Base-by-base conservation (phyloP, 495 filamentous ascomycete species). In the Aspergillus leporis region DNA sequence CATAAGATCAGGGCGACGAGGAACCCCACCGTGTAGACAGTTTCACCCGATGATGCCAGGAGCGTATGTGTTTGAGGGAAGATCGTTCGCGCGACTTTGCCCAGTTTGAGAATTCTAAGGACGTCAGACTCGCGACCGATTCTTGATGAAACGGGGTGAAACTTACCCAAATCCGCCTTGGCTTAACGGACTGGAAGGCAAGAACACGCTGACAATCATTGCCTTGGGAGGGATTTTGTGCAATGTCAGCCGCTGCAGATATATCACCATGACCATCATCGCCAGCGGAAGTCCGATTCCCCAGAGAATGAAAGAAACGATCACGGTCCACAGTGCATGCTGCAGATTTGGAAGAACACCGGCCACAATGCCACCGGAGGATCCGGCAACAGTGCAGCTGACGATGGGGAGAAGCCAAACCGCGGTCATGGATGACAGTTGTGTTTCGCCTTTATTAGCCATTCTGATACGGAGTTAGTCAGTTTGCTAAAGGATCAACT, bases 341-440 rank as follows among this genome's bases (percentile, higher is more conserved):
- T 82, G 68, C 4, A 71, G 66, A 46, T 85, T 75, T 1, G 78
- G 75, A 0, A 89, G 70, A 1, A 78, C 69, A 13, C 67, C 75
- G 0, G 85, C 83, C 0, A 88, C 83, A 25, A 85, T 65, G 18
- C 70, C 78, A 0, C 84, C 85, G 1, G 83, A 77, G 4, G 82
- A 78, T 0, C 84, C 74, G 0, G 85, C 80, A n/a, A 88, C 83
- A 16, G 87, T 78, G 12, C 78, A 67, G 8, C 76, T 67, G 31
- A 87, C 84, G 21, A 89, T 82, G 13, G 86, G 85, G 1, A 88
- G 72, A 5, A 89, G 77, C 75, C 79, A 85, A 6, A 74, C 73
- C 0, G 85, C 86, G 3, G 83, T 88, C 77, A 88, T 84, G 0
- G 70, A 70, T 0, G 70, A 71, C 1, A 80, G 64, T n/a, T 70